Conservation (phyloP, 1,139 yeast species). For the Magnusiomyces suaveolens region DNA sequence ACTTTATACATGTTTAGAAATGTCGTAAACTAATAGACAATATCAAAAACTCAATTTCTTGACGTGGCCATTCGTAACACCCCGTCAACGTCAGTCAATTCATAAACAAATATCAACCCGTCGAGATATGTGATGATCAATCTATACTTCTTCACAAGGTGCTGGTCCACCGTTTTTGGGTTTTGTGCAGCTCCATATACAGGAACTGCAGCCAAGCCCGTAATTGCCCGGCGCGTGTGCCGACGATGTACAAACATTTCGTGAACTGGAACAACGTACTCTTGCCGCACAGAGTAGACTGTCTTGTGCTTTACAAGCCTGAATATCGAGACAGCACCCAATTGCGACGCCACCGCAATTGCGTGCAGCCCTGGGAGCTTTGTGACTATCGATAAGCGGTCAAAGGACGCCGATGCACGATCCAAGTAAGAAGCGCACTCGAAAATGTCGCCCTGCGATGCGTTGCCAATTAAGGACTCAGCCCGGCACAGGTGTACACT, state of each 20-base stretch:
- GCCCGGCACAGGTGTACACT: constrained; percentile 37
- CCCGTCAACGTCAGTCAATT: constrained; percentile 6
- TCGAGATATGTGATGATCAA: constrained; percentile 17
- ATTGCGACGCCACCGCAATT: constrained; percentile 47
- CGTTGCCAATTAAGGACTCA: constrained; percentile 43
- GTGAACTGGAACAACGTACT: constrained; percentile 38
- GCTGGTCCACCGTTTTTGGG: background rate
- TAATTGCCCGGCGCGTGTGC: constrained; percentile 16
- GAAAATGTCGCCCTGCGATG: constrained; percentile 42
- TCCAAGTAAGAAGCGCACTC: constrained; percentile 29
- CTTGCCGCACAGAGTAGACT: constrained; percentile 51
- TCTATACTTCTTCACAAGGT: constrained; percentile 5
- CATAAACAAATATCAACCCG: constrained; percentile 19
- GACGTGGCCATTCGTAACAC: background rate
- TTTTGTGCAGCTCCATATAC: constrained; percentile 12
- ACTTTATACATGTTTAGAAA: constrained; percentile 1
- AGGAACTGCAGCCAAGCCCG: constrained; percentile 19
- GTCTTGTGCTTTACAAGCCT: constrained; percentile 51
- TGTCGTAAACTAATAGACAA: background rate
- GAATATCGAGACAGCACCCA: constrained; percentile 49
- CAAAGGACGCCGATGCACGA: constrained; percentile 24
- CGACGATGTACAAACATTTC: constrained; percentile 16
- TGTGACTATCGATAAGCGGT: constrained; percentile 19
- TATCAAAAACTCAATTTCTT: background rate
- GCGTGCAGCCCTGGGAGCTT: constrained; percentile 34